phyloP scores from a whole-genome alignment of 805 yeast genomes.

The Wickerhamiella azyma region DNA sequence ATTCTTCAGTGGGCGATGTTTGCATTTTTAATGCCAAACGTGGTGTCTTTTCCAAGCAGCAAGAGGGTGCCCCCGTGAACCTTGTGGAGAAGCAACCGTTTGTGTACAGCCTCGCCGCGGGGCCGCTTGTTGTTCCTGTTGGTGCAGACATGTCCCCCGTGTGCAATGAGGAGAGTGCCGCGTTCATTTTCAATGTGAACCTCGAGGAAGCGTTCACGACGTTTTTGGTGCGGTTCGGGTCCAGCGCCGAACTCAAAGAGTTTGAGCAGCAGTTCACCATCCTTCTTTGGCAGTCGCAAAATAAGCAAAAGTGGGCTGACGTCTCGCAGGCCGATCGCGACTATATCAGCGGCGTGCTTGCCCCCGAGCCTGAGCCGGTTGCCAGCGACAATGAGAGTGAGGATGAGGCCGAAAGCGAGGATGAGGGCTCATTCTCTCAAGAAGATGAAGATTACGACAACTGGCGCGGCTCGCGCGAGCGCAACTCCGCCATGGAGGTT shows the following conservation, averaged over 20 bases:
- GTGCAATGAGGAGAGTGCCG: conserved; percentile 41
- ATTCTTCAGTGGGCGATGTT: conserved; percentile 28
- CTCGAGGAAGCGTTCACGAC: conserved; percentile 35
- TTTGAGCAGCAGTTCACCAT: conserved; percentile 43
- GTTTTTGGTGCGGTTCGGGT: conserved; percentile 46
- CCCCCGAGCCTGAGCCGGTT: conserved; percentile 21
- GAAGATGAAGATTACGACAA: conserved; percentile 27
- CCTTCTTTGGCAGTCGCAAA: conserved; percentile 48
- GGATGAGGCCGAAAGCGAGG: conserved; percentile 24
- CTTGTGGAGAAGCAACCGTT: conserved; percentile 37
- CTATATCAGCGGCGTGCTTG: conserved; percentile 44
- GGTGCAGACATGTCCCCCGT: conserved; percentile 45
- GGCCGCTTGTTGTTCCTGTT: conserved; percentile 19
- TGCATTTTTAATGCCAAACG: conserved; percentile 37
- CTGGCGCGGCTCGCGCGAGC: conserved; percentile 20
- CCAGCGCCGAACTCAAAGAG: conserved; percentile 28
- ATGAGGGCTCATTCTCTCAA: conserved; percentile 25
- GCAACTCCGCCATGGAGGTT: conserved; percentile 54
- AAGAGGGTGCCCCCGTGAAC: not conserved
- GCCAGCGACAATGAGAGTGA: conserved; percentile 24
- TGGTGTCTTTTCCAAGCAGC: not conserved
- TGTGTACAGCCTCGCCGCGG: conserved; percentile 40
- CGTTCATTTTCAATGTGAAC: conserved; percentile 55
- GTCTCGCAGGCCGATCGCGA: conserved; percentile 35
- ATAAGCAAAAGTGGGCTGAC: conserved; percentile 36